A percentile compares a stretch with the other conserved stretches of the same genome.
Evolutionary conservation across 2,329 filamentous ascomycete genomes (phyloP).

Genomic region (Cadophora sp.): DNA sequence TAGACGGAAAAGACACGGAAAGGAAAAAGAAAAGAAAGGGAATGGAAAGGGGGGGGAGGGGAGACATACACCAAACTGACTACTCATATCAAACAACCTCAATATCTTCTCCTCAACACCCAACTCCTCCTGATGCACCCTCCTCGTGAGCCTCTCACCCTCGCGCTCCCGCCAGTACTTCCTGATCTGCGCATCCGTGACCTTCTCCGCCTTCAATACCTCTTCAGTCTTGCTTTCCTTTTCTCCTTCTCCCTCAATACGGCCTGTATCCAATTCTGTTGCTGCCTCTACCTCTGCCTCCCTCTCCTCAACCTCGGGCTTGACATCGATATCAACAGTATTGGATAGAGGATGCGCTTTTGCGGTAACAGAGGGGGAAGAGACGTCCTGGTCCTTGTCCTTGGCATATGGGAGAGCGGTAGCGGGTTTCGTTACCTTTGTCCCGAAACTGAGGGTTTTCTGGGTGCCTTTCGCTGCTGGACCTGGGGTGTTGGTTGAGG

Average conservation of each 20-base stretch:
- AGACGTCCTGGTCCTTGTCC: neutral
- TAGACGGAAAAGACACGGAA: neutral
- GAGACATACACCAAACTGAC: slow-evolving; percentile 85
- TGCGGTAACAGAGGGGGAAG: slow-evolving; percentile 1
- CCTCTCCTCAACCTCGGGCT: neutral
- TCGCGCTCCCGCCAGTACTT: slow-evolving; percentile 82
- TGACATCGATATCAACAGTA: neutral
- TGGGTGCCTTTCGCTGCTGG: slow-evolving; percentile 50
- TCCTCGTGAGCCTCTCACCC: slow-evolving; percentile 66
- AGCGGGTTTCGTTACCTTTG: slow-evolving; percentile 63
- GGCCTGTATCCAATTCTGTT: slow-evolving; percentile 29
- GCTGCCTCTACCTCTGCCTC: neutral
- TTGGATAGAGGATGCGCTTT: slow-evolving; percentile 19
- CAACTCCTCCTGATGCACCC: slow-evolving; percentile 80
- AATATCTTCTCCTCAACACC: slow-evolving; percentile 82
- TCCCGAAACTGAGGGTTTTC: slow-evolving; percentile 69
- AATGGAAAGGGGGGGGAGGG: slow-evolving; percentile 5
- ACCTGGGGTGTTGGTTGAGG: slow-evolving; percentile 46
- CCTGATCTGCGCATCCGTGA: slow-evolving; percentile 73
- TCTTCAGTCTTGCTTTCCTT: slow-evolving; percentile 54
- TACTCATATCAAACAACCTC: slow-evolving; percentile 90
- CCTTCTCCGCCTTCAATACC: slow-evolving; percentile 65
- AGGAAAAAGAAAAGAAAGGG: neutral
- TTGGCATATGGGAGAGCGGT: neutral
- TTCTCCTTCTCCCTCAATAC: slow-evolving; percentile 33